Base-by-base conservation (phyloP, 768 basidiomycete genomes). In the Amanita phalloides region DNA sequence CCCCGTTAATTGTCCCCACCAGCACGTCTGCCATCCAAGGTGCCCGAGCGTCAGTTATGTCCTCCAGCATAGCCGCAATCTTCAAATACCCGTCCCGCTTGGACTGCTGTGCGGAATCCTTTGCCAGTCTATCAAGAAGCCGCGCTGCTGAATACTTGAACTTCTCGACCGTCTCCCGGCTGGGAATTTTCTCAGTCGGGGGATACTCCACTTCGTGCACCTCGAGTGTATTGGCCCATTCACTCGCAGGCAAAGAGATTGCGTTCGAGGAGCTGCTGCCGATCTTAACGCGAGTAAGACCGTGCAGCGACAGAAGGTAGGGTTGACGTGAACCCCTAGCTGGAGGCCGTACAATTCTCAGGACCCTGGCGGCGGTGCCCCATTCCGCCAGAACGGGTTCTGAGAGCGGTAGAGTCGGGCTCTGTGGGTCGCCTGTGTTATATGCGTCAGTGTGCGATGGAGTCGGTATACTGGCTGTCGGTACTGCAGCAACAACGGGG, bases 1-100 rank as follows among this genome's bases (percentile, higher is more conserved):
- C 85, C 3, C 73, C 76, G 48, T 79, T 77, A 17, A 84, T 66
- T n/a, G 68, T 74, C 8, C 82, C 74, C 13, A 89, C 73, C 32
- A 90, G 73, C 10, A 88, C 79, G 59, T 90, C 88, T 0, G 86
- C 85, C 74, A 89, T 81, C 79, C 83, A 86, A 3, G 80, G 75
- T 0, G 82, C 78, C 26, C 79, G 70, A 7, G 76, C 73, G 56
- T 78, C 74, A 0, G 81, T 74, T 13, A 83, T 73, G 35, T 90
- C 85, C 54, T 89, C 86, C 8, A 90, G 70, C 77, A 89, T 84
- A 30, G 68, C 69, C 3, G 82, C 73, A 49, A 88, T 79, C 65
- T 82, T 85, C 59, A 73, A 64, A 66, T 82, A 89, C 6, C 77
- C 79, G 32, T 89, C 87, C 53, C 77, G 77, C 53, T 79, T 71